These are phyloP conservation scores for Conticribra weissflogii DNA, from an alignment of 108 stramenopile species.

Conservation along the genomic window DNA sequence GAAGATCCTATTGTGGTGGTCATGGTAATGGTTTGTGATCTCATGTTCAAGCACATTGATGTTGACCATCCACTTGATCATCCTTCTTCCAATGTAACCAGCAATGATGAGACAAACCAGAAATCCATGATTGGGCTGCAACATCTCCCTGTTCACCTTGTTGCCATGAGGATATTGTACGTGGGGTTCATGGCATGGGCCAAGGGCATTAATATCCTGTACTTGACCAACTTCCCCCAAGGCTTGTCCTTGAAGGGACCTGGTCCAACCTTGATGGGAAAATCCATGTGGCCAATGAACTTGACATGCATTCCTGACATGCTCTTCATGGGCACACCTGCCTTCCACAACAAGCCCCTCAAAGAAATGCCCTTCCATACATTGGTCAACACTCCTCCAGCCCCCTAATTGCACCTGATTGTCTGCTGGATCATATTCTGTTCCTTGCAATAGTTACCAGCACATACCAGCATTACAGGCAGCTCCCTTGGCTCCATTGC, in stretches of 20 bases:
- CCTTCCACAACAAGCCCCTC: slow-evolving; percentile 81
- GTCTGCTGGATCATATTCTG: slow-evolving; percentile 97
- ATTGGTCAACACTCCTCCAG: slow-evolving; percentile 91
- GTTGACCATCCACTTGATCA: slow-evolving; percentile 96
- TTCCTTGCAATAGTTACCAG: slow-evolving; percentile 98
- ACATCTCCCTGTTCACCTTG: slow-evolving; percentile 90
- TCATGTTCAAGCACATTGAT: slow-evolving; percentile 92
- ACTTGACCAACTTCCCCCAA: slow-evolving; percentile 93
- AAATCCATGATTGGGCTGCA: slow-evolving; percentile 97
- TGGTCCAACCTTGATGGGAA: slow-evolving; percentile 93
- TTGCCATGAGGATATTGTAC: slow-evolving; percentile 91
- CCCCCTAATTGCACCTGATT: slow-evolving; percentile 97
- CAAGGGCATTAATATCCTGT: slow-evolving; percentile 94
- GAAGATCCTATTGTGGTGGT: slow-evolving; percentile 98
- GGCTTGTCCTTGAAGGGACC: slow-evolving; percentile 87
- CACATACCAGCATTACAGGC: slow-evolving; percentile 96
- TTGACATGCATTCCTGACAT: slow-evolving; percentile 87
- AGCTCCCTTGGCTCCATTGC: slow-evolving; percentile 73
- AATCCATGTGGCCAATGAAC: slow-evolving; percentile 89
- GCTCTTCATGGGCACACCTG: slow-evolving; percentile 83
- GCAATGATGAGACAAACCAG: slow-evolving; percentile 97
- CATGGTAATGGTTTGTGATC: slow-evolving; percentile 97
- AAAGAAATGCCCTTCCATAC: slow-evolving; percentile 94
- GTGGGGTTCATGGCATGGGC: slow-evolving; percentile 94
- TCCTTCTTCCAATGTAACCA: slow-evolving; percentile 97